phyloP scores from a whole-genome alignment of 116 monocot species.

The Phalaenopsis hybrid region DNA sequence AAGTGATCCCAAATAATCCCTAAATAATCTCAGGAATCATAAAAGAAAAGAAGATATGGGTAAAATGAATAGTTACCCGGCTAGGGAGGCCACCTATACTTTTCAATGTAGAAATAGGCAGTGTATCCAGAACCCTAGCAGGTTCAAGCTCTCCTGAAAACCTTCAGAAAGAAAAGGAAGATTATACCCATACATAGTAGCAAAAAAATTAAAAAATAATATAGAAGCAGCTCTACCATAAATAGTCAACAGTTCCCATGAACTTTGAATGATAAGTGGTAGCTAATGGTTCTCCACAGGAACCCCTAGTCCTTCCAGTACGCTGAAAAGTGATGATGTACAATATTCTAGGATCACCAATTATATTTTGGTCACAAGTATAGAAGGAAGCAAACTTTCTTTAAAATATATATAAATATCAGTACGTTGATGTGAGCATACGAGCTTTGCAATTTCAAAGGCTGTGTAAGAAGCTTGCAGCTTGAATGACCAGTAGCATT shows the following conservation, averaged over 20 bases:
- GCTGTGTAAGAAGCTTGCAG: conserved; percentile 24
- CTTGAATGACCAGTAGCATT: conserved; percentile 34
- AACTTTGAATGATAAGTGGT: conserved; percentile 53
- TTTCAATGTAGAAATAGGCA: conserved; percentile 30
- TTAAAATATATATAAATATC: neutral
- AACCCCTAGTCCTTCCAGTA: conserved; percentile 29
- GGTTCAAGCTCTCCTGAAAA: conserved; percentile 39
- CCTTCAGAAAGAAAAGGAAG: conserved; percentile 29
- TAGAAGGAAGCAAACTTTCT: neutral
- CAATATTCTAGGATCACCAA: neutral
- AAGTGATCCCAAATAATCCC: neutral
- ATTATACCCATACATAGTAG: neutral
- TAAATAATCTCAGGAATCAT: neutral
- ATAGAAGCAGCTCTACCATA: conserved; percentile 25
- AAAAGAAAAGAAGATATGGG: neutral
- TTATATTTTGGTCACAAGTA: neutral
- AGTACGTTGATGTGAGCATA: conserved; percentile 45
- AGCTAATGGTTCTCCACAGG: conserved; percentile 41
- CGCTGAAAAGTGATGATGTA: conserved; percentile 20
- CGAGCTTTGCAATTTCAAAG: conserved; percentile 37
- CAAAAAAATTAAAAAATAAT: neutral
- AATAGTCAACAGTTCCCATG: conserved; percentile 56
- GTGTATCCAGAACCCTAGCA: conserved; percentile 47
- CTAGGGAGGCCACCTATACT: conserved; percentile 41
- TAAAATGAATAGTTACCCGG: conserved; percentile 20